A percentile compares a stretch with the other conserved stretches of the same genome.
Evolutionary conservation across 306 rosid genomes (phyloP).

Genomic region (Corylus avellana): DNA sequence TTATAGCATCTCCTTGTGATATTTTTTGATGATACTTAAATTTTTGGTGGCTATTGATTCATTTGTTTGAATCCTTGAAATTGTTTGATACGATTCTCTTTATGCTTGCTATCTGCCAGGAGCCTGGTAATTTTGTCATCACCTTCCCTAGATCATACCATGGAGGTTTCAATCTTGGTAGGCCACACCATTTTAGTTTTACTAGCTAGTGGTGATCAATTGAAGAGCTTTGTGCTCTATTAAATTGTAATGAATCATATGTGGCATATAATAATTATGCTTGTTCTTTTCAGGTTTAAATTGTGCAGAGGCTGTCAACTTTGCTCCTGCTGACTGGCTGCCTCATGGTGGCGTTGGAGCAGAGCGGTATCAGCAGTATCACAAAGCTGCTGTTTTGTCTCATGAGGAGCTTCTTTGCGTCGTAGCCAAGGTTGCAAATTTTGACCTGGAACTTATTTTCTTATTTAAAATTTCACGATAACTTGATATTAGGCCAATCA

Average conservation of each 20-base stretch:
- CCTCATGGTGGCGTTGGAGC: slow-evolving; percentile 95
- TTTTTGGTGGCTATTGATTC: slow-evolving; percentile 24
- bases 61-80: slow-evolving; percentile 16
- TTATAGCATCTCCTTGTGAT: neutral
- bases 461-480: neutral
- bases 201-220: slow-evolving; percentile 21
- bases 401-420: slow-evolving; percentile 97
- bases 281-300: slow-evolving; percentile 70
- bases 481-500: neutral
- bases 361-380: slow-evolving; percentile 82
- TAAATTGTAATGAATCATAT: slow-evolving; percentile 14
- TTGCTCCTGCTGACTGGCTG: slow-evolving; percentile 99
- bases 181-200: slow-evolving; percentile 29
- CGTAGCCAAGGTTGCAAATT: slow-evolving; percentile 71
- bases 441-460: slow-evolving; percentile 15
- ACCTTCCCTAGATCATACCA: slow-evolving; percentile 97
- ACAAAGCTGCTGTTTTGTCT: slow-evolving; percentile 85
- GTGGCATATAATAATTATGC: slow-evolving; percentile 9
- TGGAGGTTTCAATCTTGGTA: slow-evolving; percentile 98
- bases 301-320: slow-evolving; percentile 99
- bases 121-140: slow-evolving; percentile 96
- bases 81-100: slow-evolving; percentile 24
- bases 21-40: neutral
- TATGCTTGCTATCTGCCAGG: slow-evolving; percentile 54
- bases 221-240: slow-evolving; percentile 13